A percentile compares a stretch with the other conserved stretches of the same genome.
phyloP scores from a whole-genome alignment of 2,329 filamentous ascomycete genomes.

The Fusarium humuli region DNA sequence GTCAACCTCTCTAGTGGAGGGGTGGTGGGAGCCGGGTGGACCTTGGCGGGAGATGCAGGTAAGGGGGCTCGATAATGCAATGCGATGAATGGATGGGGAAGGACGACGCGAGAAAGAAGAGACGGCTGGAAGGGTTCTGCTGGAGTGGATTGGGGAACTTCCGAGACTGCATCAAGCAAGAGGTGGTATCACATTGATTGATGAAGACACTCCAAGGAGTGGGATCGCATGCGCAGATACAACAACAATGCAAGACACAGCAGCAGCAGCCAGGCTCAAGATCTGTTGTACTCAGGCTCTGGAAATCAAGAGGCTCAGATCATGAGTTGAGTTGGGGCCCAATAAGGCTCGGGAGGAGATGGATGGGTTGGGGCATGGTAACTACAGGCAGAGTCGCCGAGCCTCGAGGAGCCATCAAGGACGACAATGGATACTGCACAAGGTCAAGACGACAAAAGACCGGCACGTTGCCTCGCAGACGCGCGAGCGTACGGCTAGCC shows the following conservation, averaged over 20 bases:
- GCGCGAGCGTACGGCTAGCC: slow-evolving; percentile 32
- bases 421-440: slow-evolving; percentile 22
- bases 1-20: slow-evolving; percentile 49
- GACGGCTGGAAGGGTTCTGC: slow-evolving; percentile 45
- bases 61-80: slow-evolving; percentile 54
- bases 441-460: slow-evolving; percentile 22
- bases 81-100: slow-evolving; percentile 45
- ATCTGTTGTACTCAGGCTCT: slow-evolving; percentile 35
- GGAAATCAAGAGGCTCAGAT: slow-evolving; percentile 31
- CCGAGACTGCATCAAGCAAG: slow-evolving; percentile 51
- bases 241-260: slow-evolving; percentile 37
- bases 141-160: slow-evolving; percentile 48
- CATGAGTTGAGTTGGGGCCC: slow-evolving; percentile 38
- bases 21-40: slow-evolving; percentile 56
- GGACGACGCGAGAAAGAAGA: slow-evolving; percentile 49
- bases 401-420: slow-evolving; percentile 26
- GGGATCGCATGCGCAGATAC: slow-evolving; percentile 39
- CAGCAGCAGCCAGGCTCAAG: slow-evolving; percentile 28
- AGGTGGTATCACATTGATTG: slow-evolving; percentile 53
- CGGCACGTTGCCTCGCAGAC: slow-evolving; percentile 37
- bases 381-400: slow-evolving; percentile 36
- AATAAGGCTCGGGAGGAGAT: slow-evolving; percentile 32
- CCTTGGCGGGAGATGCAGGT: slow-evolving; percentile 60
- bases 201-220: slow-evolving; percentile 50
- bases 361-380: slow-evolving; percentile 31